These are phyloP conservation scores for Brassica cretica DNA, from an alignment of 345 rosid species.

Conservation along the genomic window DNA sequence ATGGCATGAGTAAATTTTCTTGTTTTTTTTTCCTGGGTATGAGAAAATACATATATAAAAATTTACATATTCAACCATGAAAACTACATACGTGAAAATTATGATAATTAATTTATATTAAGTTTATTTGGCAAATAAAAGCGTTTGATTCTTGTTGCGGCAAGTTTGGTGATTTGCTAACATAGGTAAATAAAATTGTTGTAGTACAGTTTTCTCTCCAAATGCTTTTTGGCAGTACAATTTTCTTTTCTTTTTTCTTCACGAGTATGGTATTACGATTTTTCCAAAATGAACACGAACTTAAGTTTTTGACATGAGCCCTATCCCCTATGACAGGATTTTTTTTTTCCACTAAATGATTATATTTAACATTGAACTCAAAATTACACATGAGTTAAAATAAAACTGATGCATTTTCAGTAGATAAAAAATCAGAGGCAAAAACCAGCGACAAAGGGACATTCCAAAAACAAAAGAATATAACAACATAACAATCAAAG, in stretches of 20 bases:
- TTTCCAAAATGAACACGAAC: too few relatives aligned
- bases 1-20: slow-evolving; percentile 31
- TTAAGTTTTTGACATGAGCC: too few relatives aligned
- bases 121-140: neutral
- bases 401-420: neutral
- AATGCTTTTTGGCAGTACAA: slow-evolving; percentile 18
- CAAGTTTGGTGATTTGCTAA: slow-evolving; percentile 8
- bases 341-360: neutral
- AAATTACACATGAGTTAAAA: neutral
- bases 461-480: neutral
- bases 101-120: neutral
- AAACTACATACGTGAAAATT: neutral
- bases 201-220: neutral
- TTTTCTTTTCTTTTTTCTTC: neutral
- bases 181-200: neutral
- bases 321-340: neutral
- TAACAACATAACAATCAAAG: neutral
- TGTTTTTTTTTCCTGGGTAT: neutral
- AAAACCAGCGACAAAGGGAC: neutral
- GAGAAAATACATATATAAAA: slow-evolving; percentile 3
- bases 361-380: neutral
- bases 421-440: neutral
- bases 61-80: slow-evolving; percentile 11
- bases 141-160: neutral
- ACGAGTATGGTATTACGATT: slow-evolving; percentile 11